Evolutionary conservation across 1,284 basidiomycete species (phyloP), one percentile per base, ranked within the genome.

Genomic region (Moesziomyces sp.): DNA sequence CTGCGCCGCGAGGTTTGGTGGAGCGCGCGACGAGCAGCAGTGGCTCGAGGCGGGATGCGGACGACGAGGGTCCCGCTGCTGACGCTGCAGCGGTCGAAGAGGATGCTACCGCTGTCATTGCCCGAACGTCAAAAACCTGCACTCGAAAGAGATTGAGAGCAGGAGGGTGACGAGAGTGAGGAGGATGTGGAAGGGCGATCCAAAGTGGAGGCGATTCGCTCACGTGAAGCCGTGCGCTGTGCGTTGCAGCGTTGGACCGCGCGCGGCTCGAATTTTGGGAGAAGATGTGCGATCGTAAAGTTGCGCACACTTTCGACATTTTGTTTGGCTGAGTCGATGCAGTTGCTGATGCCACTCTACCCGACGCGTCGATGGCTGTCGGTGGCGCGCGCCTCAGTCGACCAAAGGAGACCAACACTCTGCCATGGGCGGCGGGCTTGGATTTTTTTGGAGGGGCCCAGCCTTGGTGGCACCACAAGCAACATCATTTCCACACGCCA

Each of bases 1-100:
- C 93, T 0, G 93, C 93, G 2, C 95, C 95, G 79, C 92, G 94
- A 2, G 92, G 90, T 0, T 91, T 91, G 81, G 94, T 94, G 4
- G 91, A 74, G 30, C 55, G 38, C 2, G 71, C 92, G 85, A 97
- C 91, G 59, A 97, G 88, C 33, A 97, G 84, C 83, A 92, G 95
- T 0, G 93, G 92, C 42, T 70, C 93, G 7, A 95, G 87, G n/a
- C 53, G 51, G 13, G 61, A 65, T 40, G 58, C 52, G 10, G 71
- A 69, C 3, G 65, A 46, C 2, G 60, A 59, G 1, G 68, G 50
- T 0, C 26, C 51, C 6, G 57, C 30, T 33, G 30, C 57, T 13
- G 52, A 46, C 3, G 51, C 46, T 24, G 51, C 26, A 8, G 45
- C 19, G 21, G 49, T 46, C 7, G 64, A 53, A 6, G 58, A 53